These are phyloP conservation scores for Lachnellula cervina DNA, from an alignment of 2,329 filamentous ascomycete species.

Conservation along the genomic window DNA sequence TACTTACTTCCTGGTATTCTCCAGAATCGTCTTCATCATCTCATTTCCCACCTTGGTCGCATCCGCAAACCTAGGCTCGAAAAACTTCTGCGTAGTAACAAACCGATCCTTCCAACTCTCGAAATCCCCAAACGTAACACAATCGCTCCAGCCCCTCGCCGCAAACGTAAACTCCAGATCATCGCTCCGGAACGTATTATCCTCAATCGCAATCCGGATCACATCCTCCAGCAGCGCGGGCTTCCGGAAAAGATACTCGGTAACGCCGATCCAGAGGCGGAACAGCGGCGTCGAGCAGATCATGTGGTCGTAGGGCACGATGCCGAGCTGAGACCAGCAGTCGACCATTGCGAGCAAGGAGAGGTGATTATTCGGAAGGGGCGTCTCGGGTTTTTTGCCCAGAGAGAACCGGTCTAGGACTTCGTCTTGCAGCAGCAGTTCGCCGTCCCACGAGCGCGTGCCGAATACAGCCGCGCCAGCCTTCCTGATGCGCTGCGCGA, in stretches of 20 bases:
- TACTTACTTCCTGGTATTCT: conserved; percentile 64
- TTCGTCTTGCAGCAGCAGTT: conserved; percentile 69
- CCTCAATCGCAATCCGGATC: conserved; percentile 78
- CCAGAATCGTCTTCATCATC: conserved; percentile 94
- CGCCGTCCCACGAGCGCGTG: conserved; percentile 49
- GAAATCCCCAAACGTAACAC: conserved; percentile 86
- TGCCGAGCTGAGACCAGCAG: conserved; percentile 91
- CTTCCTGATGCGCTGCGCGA: conserved; percentile 69
- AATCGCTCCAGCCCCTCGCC: conserved; percentile 91
- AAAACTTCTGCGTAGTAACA: conserved; percentile 83
- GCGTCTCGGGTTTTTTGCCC: conserved; percentile 51
- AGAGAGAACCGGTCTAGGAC: conserved; percentile 87
- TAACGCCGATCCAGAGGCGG: conserved; percentile 93
- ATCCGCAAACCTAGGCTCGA: conserved; percentile 82
- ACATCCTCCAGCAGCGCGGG: conserved; percentile 75
- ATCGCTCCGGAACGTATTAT: conserved; percentile 88
- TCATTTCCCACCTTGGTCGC: conserved; percentile 85
- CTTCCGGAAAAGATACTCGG: conserved; percentile 90
- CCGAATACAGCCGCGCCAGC: conserved; percentile 72
- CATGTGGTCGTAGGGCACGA: conserved; percentile 98
- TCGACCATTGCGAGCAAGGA: conserved; percentile 95
- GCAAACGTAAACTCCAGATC: conserved; percentile 98
- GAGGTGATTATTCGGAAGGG: conserved; percentile 88
- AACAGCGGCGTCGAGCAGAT: conserved; percentile 98
- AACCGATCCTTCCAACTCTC: conserved; percentile 91